phyloP scores from a whole-genome alignment of 116 monocot genomes.

The Thalassia testudinum region DNA sequence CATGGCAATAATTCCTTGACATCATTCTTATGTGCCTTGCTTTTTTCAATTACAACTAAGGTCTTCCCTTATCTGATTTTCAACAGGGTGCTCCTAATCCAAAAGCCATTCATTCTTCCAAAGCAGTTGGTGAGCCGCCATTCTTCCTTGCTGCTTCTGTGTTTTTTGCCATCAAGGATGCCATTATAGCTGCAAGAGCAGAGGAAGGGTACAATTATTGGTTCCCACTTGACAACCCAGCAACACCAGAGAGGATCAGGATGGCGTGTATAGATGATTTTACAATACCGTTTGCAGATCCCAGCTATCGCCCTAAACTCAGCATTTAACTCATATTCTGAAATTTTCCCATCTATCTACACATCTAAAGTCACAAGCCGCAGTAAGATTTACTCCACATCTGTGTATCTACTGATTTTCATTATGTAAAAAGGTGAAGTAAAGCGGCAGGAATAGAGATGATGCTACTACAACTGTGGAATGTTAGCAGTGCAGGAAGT shows the following conservation, averaged over 20 bases:
- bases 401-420: too few species aligned
- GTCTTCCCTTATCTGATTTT: neutral
- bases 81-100: slow-evolving; percentile 69
- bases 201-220: slow-evolving; percentile 58
- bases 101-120: slow-evolving; percentile 88
- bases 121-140: slow-evolving; percentile 95
- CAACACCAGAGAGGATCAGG: slow-evolving; percentile 92
- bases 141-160: slow-evolving; percentile 84
- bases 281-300: slow-evolving; percentile 38
- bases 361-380: too few species aligned
- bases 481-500: too few species aligned
- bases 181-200: slow-evolving; percentile 67
- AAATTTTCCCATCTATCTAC: too few species aligned
- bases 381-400: too few species aligned
- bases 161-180: slow-evolving; percentile 88
- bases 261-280: slow-evolving; percentile 88
- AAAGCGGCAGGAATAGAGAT: too few species aligned
- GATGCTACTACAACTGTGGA: too few species aligned
- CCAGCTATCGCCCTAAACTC: slow-evolving; percentile 55
- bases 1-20: too few species aligned
- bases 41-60: too few species aligned
- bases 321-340: slow-evolving; percentile 84
- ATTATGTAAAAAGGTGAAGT: too few species aligned
- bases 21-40: too few species aligned
- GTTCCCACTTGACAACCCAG: slow-evolving; percentile 90